Base-by-base conservation (phyloP, 306 rosid species). In the Fragaria nilgerrensis region DNA sequence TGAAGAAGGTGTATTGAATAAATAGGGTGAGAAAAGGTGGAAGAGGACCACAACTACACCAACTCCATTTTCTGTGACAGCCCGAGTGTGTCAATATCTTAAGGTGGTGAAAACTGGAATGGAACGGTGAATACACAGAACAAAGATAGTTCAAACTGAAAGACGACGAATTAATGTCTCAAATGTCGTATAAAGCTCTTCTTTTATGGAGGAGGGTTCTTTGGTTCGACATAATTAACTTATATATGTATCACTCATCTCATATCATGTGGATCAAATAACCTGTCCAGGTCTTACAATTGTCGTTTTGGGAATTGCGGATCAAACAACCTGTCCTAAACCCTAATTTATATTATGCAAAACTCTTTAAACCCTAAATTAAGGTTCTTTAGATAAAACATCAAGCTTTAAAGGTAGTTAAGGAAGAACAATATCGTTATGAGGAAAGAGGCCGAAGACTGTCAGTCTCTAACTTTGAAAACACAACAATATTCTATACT, bases 31-130 rank as follows among this genome's bases (percentile, higher is more conserved):
- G 34, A 77, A 77, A 73, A 76, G 73, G 80, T 68, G 56, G 82
- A 50, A 49, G 69, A 81, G 92, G 91, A 90, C 93, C 92, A 90
- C 91, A 82, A 63, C 32, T 72, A 69, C 80, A 25, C 62, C 58
- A 58, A 70, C 84, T 52, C 53, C 75, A 58, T 66, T 55, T 53
- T 50, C 1, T 68, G 43, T 50, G 32, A 65, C 55, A 32, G 49
- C 68, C 5, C 29, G 61, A 48, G 22, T 43, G 73, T 58, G 74
- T 74, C 73, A 11, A 59, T 68, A 23, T 68, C 32, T 20, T 5
- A 50, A 25, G 58, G 77, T 36, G 56, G 75, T 47, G 17, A 66
- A 77, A 77, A 32, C 8, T 73, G 43, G 72, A 65, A 66, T 50
- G 66, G 19, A 39, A 53, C 49, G 29, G 53, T 67, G 74, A 76